Base-by-base conservation (phyloP, 2,329 filamentous ascomycete genomes). In the Fusarium paranaense region DNA sequence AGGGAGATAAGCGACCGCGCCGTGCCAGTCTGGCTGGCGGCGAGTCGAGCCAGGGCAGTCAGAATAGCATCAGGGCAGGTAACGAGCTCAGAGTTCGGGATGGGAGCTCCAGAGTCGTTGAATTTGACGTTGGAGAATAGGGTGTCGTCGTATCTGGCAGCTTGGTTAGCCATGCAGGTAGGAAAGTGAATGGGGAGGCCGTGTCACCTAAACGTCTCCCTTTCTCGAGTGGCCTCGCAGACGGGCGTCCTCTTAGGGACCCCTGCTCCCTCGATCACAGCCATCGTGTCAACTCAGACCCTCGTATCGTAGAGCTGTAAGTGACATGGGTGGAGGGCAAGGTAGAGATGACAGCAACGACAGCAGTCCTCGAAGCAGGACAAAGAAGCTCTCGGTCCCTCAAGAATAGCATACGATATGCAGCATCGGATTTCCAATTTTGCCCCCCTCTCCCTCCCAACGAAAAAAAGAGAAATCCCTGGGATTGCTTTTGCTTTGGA, bases 1-100 rank as follows among this genome's bases (percentile, higher is more conserved):
- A 90, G 79, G 0, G 87, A 89, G 64, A 90, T 83, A 27, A 88
- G 73, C 10, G 82, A 79, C 32, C 86, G 82, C 11, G 81, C 78
- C 6, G 80, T 82, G 18, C 83, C 81, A 10, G 88, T 80, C 13
- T 85, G 83, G 59, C 84, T 78, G 14, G 84, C 81, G 1, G 82
- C 86, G 4, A 89, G 82, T 68, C 89, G 86, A 38, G 87, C 86
- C 45, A 88, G 84, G 1, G 85, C 83, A 0, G 85, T 88, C 35
- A 90, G 78, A 60, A 80, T 80, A 6, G 80, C 75, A 67, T 86
- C 85, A 30, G 73, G 65, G 22, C 79, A 78, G 6, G 79, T 78
- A 3, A 71, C n/a, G 14, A 82, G 74, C 20, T 78, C 70, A 7
- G 75, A 70, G n/a, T 60, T 74, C 7, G 81, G 73, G 2, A 78